Base-by-base conservation (phyloP, 192 early-diverging fungal species). In the Backusella mclennaniae region DNA sequence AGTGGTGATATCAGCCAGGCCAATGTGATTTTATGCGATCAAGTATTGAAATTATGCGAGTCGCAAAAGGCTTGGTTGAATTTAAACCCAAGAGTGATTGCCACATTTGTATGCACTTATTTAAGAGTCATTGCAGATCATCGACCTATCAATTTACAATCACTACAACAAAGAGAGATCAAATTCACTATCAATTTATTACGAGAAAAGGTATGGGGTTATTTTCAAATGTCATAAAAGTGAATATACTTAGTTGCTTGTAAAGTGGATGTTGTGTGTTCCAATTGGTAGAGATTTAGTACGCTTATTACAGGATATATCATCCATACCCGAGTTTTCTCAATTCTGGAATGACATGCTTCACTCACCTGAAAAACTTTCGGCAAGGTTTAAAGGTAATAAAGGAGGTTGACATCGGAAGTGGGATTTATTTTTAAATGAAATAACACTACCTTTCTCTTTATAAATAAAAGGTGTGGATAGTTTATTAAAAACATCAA, bases 231-330 rank as follows among this genome's bases (percentile, higher is more conserved):
- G 33, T 11, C 11, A 39, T 39, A 3, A 11, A 39, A 39, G 11
- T 12, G 1, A 11, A 39, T 39, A 39, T 8, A 39, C 38, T 39
- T 11, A 39, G 7, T 39, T 39, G n/a, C 7, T n/a, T 53, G 1
- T 53, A 12, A 69, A 84, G 82, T 84, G 82, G 82, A 29, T 67
- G 17, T 84, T 85, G 39, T 92, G 92, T 77, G 83, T 82, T 14
- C 74, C 84, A 15, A 78, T 94, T 1, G 93, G 93, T 0, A 81
- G 93, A 6, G 93, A 94, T 74, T 75, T 92, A 0, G 81, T 94
- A 23, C 82, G 92, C 17, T 85, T 89, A 42, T 80, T 94, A 36
- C 91, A 92, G 74, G 88, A 89, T 33, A 87, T 89, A 0, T 83
- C 90, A 0, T 72, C 79, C 17, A 78, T 92, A 17, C 84, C 86